Conservation (phyloP, 2,329 filamentous ascomycete genomes). For the Alternaria panax region DNA sequence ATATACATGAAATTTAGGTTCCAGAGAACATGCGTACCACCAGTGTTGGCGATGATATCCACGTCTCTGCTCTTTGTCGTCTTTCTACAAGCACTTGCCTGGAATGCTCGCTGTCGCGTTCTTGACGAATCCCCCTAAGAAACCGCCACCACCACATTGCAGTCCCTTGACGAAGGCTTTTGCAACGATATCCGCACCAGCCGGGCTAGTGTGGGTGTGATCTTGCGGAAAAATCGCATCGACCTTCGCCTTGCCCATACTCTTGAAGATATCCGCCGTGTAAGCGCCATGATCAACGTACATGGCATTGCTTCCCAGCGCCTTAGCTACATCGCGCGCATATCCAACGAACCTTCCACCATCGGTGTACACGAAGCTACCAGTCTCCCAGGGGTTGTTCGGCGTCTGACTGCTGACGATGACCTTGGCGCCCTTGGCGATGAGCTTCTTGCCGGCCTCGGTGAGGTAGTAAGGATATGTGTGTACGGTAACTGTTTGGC, state of each 20-base stretch:
- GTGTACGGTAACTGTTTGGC: constrained; percentile 62
- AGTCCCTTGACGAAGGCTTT: constrained; percentile 67
- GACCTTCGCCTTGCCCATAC: constrained; percentile 59
- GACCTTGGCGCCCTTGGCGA: constrained; percentile 65
- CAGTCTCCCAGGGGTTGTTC: constrained; percentile 69
- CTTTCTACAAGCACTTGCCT: constrained; percentile 39
- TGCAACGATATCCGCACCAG: constrained; percentile 64
- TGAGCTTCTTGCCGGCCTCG: constrained; percentile 63
- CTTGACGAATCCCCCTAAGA: constrained; percentile 51
- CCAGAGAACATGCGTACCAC: background rate
- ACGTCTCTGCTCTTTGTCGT: background rate
- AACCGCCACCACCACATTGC: constrained; percentile 56
- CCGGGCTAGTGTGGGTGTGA: constrained; percentile 68
- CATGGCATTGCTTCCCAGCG: constrained; percentile 54
- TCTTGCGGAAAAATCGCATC: constrained; percentile 65
- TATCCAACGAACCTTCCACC: constrained; percentile 64
- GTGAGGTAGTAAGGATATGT: constrained; percentile 68
- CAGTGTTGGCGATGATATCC: background rate
- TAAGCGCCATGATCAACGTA: constrained; percentile 70
- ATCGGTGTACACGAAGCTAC: constrained; percentile 57
- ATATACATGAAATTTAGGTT: background rate
- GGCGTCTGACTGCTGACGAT: constrained; percentile 67
- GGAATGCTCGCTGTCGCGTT: constrained; percentile 42
- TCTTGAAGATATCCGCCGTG: constrained; percentile 61
- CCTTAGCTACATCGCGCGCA: constrained; percentile 54